A percentile compares a stretch with the other conserved stretches of the same genome.
phyloP scores from a whole-genome alignment of 2,329 filamentous ascomycete species.

The Aschersonia sp. region DNA sequence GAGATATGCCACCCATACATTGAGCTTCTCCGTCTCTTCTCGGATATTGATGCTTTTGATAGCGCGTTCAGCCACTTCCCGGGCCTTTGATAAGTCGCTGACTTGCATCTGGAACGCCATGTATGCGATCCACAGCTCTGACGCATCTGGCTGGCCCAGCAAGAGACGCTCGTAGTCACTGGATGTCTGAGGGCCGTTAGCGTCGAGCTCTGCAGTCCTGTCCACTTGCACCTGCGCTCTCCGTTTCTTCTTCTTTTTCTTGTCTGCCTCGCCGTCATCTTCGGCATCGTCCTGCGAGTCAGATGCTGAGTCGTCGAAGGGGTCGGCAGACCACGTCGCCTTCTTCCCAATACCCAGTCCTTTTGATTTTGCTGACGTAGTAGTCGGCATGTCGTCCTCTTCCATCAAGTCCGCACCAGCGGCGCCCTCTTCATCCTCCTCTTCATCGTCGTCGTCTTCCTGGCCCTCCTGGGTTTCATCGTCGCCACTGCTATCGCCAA shows the following conservation, averaged over 20 bases:
- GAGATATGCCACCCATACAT: conserved; percentile 87
- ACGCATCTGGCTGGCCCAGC: conserved; percentile 85
- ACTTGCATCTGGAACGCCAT: conserved; percentile 98
- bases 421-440: conserved; percentile 22
- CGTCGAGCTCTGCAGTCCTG: conserved; percentile 81
- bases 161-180: conserved; percentile 90
- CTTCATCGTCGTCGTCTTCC: conserved; percentile 18
- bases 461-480: conserved; percentile 19
- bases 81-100: conserved; percentile 75
- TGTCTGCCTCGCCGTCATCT: conserved; percentile 13
- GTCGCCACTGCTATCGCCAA: conserved; percentile 28
- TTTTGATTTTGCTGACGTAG: conserved; percentile 13
- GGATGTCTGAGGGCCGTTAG: conserved; percentile 72
- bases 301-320: conserved; percentile 43
- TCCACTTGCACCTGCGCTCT: conserved; percentile 73
- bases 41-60: conserved; percentile 82
- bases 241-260: conserved; percentile 51
- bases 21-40: conserved; percentile 84
- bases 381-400: conserved; percentile 25
- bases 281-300: conserved; percentile 26
- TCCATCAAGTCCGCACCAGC: conserved; percentile 24
- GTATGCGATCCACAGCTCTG: conserved; percentile 85
- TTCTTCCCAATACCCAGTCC: conserved; percentile 46
- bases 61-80: conserved; percentile 80
- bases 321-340: conserved; percentile 76